Evolutionary conservation across 2,329 filamentous ascomycete species (phyloP), one percentile per base, ranked within the genome.

Genomic region (Nothopassalora personata): DNA sequence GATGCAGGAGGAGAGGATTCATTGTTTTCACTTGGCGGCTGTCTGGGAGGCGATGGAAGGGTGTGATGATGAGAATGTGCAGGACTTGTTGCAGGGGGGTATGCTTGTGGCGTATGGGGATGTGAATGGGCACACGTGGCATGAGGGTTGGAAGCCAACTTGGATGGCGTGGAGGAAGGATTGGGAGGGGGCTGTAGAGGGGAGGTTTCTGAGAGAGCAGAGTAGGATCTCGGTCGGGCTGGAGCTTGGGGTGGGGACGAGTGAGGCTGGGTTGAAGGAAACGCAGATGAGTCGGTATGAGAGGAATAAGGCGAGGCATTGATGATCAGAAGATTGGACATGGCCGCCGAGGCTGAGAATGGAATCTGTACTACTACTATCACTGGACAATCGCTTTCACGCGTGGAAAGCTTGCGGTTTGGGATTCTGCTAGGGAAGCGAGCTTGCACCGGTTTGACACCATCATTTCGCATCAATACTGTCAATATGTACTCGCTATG

Each of bases 1-100:
- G 43, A 51, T 54, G 3, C 60, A 63, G 45, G 56, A 64, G 33
- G 64, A 66, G 50, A 53, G 62, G 15, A 57, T 66, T 45, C 64
- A 64, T 43, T 66, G 64, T 52, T 58, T 60, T 11, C 62, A 59
- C 3, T 52, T 66, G 18, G 36, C 54, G 27, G 48, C 60, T 10
- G 48, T 66, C 19, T 66, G 64, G 64, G 50, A 63, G 13, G 53
- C 58, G 33, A 63, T 64, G 33, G 47, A 60, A 19, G 49, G 46
- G 15, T 60, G 53, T 13, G 53, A 51, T 30, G 58, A 60, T 27
- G 59, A 60, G 34, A 36, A 45, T 28, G 54, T 57, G 13, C n/a
- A 31, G 23, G 34, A 50, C 18, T 28, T 60, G 10, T 36, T 60
- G 50, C 54, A 58, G 27, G 59, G 59, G 6, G 34, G 30, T 9